Evolutionary conservation across 1,284 basidiomycete species (phyloP), one percentile per base, ranked within the genome.

Genomic region (Stereum hirsutum): DNA sequence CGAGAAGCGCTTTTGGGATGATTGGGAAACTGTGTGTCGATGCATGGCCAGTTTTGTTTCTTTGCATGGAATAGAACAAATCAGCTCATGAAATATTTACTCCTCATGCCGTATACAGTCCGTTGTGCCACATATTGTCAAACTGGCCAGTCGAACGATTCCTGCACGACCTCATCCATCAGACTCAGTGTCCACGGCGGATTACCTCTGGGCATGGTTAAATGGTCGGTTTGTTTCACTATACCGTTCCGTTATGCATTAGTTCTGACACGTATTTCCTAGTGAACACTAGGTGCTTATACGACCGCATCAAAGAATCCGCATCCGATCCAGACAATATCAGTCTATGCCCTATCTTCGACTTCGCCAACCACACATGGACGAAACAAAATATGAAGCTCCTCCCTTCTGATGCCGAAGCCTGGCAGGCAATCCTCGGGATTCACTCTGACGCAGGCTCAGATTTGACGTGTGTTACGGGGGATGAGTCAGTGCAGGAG

Each of bases 231-330:
- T 46, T 31, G 38, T 46, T 41, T 48, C 41, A 40, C 42, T 31
- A 48, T 27, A 19, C 44, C 31, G n/a, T n/a, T n/a, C n/a, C 12
- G 28, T 24, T 20, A 25, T 14, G 40, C 47, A 38, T 39, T 46
- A 41, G 46, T 43, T 23, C 51, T 48, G 40, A 46, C 41, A 28
- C 43, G 27, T 25, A 30, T 34, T 37, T 25, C 38, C 5, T 54
- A 92, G 89, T 93, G 47, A 94, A 94, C 58, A 93, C 90, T 5
- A 77, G 90, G 45, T 89, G 85, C 54, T 75, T 93, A 19, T 89
- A 86, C 57, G 73, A 87, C 53, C 78, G 78, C 34, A 60, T 91
- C n/a, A 74, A 73, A 46, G 57, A 65, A 15, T 57, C 64, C 73
- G 20, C 70, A 81, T 52, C 70, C 73, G 72, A 35, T 8, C 33